Base-by-base conservation (phyloP, 1,284 basidiomycete species). In the Pholiota adiposa region DNA sequence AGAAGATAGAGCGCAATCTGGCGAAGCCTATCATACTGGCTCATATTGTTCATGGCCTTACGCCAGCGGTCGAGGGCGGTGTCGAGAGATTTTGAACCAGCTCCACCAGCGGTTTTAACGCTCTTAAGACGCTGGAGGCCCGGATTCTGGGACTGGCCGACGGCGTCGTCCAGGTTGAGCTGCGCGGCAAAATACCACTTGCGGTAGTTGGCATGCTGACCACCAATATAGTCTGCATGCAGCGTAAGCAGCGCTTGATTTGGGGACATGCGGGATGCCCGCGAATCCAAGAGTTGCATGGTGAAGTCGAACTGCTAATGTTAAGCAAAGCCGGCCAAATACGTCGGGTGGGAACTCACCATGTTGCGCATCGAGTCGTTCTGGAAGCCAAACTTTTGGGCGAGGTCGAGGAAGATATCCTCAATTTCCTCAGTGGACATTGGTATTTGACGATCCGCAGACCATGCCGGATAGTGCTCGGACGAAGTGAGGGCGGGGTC, bases 121-220 rank as follows among this genome's bases (percentile, higher is more conserved):
- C 90, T 92, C 69, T 92, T 92, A 52, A 97, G 87, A 41, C 95
- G 92, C 60, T 93, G 88, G 16, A 97, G 84, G 65, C 95, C 95
- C 5, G 96, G 93, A 75, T 97, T 97, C 73, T 98, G 94, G 4
- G 92, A 88, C 69, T 94, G 90, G 54, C 97, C 97, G 65, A 99
- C 97, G 31, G 97, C 97, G 72, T 99, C 97, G 79, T 99, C 97
- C 58, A 99, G 89, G 73, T 99, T 97, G 74, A 99, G 92, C 76
- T 99, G 97, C 9, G 97, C 96, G 27, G 97, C 97, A 77, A 99
- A 99, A 75, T 99, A 99, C 97, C 97, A 98, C 76, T 96, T 97
- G 73, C 95, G 90, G 76, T 97, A 97, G 80, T 97, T 97, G 67
- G 96, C 95, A 72, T 97, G 90, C 71, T 94, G 93, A 51, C 97